phyloP scores from a whole-genome alignment of 495 filamentous ascomycete genomes.

The Aspergillus indologenus region DNA sequence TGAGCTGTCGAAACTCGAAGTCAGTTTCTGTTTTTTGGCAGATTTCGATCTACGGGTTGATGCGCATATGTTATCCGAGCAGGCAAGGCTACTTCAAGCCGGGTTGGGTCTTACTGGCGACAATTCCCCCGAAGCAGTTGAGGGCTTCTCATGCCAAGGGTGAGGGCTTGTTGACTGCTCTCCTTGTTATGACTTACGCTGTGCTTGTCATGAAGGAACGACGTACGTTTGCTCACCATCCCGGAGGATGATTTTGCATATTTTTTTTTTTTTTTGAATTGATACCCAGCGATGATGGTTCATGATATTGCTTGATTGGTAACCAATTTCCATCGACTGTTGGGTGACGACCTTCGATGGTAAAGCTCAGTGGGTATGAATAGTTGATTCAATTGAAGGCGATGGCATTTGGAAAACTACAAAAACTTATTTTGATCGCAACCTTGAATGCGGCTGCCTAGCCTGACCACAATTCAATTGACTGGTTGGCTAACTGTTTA shows the following conservation, averaged over 20 bases:
- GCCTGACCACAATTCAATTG: neutral
- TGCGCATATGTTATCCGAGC: conserved; percentile 54
- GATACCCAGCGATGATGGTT: neutral
- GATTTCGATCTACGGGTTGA: conserved; percentile 78
- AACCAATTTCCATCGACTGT: neutral
- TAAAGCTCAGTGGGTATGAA: too few species aligned
- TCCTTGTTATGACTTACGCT: neutral
- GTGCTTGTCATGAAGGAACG: too few species aligned
- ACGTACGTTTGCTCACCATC: neutral
- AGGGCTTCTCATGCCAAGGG: neutral
- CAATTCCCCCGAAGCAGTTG: neutral
- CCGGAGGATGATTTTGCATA: neutral
- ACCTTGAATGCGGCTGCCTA: conserved; percentile 3
- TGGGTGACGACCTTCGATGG: too few species aligned
- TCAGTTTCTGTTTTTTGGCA: conserved; percentile 83
- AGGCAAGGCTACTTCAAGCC: conserved; percentile 29
- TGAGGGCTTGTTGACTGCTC: neutral
- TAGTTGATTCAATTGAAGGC: too few species aligned
- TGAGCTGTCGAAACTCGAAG: conserved; percentile 79
- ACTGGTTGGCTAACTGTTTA: neutral
- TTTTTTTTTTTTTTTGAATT: neutral
- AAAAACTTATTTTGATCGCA: neutral
- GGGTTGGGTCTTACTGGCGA: conserved; percentile 1
- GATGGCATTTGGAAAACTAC: too few species aligned
- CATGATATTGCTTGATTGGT: neutral